phyloP scores from a whole-genome alignment of 371 early-diverging fungal species.

The Choanephora cucurbitarum region DNA sequence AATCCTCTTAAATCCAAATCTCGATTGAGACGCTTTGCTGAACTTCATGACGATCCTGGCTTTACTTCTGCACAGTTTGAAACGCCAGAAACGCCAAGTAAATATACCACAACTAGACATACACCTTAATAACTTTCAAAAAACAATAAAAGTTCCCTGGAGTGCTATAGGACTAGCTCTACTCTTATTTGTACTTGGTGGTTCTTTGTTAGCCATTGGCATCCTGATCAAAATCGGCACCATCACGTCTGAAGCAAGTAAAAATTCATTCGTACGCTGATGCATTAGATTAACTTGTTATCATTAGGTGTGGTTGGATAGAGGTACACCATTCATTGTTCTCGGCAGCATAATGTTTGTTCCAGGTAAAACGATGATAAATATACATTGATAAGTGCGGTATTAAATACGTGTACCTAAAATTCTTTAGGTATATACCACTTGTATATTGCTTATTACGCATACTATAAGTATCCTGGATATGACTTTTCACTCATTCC shows the following conservation, averaged over 20 bases:
- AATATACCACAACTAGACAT: neutral
- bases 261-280: neutral
- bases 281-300: neutral
- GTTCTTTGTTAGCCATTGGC: slow-evolving; percentile 56
- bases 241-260: slow-evolving; percentile 44
- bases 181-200: slow-evolving; percentile 50
- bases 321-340: slow-evolving; percentile 58
- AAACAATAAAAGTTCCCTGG: slow-evolving; percentile 58
- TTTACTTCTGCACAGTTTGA: slow-evolving; percentile 58
- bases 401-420: too few relatives aligned
- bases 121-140: neutral
- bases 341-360: slow-evolving; percentile 56
- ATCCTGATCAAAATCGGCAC: slow-evolving; percentile 57
- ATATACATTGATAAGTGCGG: neutral
- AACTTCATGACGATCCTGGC: slow-evolving; percentile 52
- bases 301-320: slow-evolving; percentile 52
- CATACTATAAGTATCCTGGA: slow-evolving; percentile 54
- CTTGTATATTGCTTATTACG: slow-evolving; percentile 53
- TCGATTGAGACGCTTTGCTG: slow-evolving; percentile 30
- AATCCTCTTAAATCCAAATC: slow-evolving; percentile 46
- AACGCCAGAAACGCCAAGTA: slow-evolving; percentile 42
- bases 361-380: slow-evolving; percentile 36
- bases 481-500: slow-evolving; percentile 58
- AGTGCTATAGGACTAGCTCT: slow-evolving; percentile 63
- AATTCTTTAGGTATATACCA: slow-evolving; percentile 48